Evolutionary conservation across 2,329 filamentous ascomycete genomes (phyloP), one percentile per base, ranked within the genome.

Genomic region (Chaetomium globosum): DNA sequence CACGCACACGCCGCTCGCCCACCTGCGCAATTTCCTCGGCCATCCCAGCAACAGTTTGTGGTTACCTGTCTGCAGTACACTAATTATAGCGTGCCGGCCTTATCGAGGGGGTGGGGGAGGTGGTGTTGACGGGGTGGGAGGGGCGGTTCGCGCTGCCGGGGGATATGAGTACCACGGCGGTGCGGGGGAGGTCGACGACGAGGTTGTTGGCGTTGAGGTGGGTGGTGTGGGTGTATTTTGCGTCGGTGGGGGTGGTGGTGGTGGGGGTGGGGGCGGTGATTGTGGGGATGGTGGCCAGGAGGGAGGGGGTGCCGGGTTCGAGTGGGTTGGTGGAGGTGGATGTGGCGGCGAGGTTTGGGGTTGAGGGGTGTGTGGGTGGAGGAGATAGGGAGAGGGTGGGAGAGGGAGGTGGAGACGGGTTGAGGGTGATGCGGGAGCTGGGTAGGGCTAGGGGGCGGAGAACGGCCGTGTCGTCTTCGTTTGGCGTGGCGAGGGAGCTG

Each of bases 21-120:
- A 63, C 54, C 53, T 63, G 28, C 53, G 54, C 39, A 63, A 63
- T 46, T 63, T 63, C 54, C 61, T 63, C 46, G 61, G 61, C 61
- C 61, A 63, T 63, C 53, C 61, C 61, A n/a, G 8, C 54, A 58
- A 7, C 61, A 63, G 23, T 63, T 63, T 48, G 58, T 63, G 46
- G 61, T 56, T 7, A 58, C 53, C 19, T 57, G 43, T 46, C 30
- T 57, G 53, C 61, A 63, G n/a, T 63, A 52, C 9, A 54, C 61
- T 23, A 63, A 63, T 46, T 63, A 61, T 36, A 61, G 46, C 49
- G 59, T 61, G 36, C 55, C 33, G 16, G 26, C 43, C 43, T 19
- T 36, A 8, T 21, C 4, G 48, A 9, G 48, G 48, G 16, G 43
- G 57, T 13, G 7, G 23, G 2, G 7, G 8, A 28, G 30, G n/a